phyloP scores from a whole-genome alignment of 2,329 filamentous ascomycete genomes.

The Alternaria angustiovoidea region DNA sequence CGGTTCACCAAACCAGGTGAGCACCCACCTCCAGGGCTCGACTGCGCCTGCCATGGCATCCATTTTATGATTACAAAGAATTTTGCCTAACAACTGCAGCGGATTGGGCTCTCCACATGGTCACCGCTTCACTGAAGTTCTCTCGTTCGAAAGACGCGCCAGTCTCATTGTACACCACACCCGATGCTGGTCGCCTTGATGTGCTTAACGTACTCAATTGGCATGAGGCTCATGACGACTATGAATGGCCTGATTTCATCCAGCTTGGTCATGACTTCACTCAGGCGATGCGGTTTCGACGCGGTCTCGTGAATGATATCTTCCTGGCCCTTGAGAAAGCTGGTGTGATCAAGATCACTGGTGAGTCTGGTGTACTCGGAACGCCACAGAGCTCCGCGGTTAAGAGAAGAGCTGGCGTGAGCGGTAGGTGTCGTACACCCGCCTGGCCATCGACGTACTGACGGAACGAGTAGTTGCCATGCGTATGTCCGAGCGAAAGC shows the following conservation, averaged over 20 bases:
- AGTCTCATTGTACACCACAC: background rate
- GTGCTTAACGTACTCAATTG: conserved; percentile 24
- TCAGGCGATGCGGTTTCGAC: conserved; percentile 25
- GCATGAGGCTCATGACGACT: conserved; percentile 23
- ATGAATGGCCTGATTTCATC: conserved; percentile 28
- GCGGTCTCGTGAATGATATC: conserved; percentile 26
- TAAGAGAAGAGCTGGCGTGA: background rate
- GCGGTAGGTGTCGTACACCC: background rate
- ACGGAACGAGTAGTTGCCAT: background rate
- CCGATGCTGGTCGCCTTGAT: background rate
- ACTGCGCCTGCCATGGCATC: background rate
- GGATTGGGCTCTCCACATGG: conserved; percentile 27
- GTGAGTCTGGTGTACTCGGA: background rate
- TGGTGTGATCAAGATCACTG: conserved; percentile 6
- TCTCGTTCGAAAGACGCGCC: conserved; percentile 1
- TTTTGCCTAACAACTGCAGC: conserved; percentile 6
- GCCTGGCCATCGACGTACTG: background rate
- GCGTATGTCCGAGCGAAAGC: conserved; percentile 12
- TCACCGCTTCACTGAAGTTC: conserved; percentile 21
- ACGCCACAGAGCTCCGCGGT: conserved; percentile 5
- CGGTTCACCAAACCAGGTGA: conserved; percentile 23
- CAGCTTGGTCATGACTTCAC: conserved; percentile 22
- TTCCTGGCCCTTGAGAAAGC: conserved; percentile 19
- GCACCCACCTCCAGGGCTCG: background rate
- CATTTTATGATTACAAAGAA: background rate